A percentile compares a stretch with the other conserved stretches of the same genome.
Evolutionary conservation across 768 basidiomycete species (phyloP).

Genomic region (Podaxis sp.): DNA sequence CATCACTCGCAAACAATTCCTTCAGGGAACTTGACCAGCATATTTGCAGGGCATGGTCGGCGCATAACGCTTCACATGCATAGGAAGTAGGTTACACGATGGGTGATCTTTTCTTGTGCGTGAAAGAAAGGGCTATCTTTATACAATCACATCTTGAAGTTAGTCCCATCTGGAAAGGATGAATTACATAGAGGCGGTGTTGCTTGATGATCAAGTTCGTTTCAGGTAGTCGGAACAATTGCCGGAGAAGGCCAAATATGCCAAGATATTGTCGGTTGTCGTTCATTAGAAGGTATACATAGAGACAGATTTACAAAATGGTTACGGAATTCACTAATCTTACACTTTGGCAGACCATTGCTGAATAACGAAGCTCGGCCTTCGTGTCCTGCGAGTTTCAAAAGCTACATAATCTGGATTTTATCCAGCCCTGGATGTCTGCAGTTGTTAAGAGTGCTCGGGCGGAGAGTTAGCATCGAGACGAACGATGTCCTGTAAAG

Average conservation of each 20-base stretch:
- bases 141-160: constrained; percentile 2
- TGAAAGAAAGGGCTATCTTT: constrained; percentile 5
- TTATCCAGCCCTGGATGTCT: background rate
- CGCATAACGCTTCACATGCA: background rate
- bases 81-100: background rate
- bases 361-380: background rate
- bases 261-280: constrained; percentile 9
- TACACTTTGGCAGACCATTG: constrained; percentile 9
- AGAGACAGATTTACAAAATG: constrained; percentile 9
- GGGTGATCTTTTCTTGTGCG: constrained; percentile 3
- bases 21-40: background rate
- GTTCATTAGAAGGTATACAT: constrained; percentile 7
- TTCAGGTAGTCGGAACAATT: constrained; percentile 11
- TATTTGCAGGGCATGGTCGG: background rate
- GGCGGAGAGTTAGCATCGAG: background rate
- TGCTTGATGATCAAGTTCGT: constrained; percentile 7
- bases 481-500: background rate
- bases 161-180: constrained; percentile 7
- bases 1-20: background rate
- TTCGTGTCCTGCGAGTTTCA: background rate
- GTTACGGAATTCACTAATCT: constrained; percentile 10
- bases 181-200: constrained; percentile 5
- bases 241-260: constrained; percentile 4
- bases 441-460: background rate
- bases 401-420: background rate